Base-by-base conservation (phyloP, 768 basidiomycete species). In the Solioccasus polychromus region DNA sequence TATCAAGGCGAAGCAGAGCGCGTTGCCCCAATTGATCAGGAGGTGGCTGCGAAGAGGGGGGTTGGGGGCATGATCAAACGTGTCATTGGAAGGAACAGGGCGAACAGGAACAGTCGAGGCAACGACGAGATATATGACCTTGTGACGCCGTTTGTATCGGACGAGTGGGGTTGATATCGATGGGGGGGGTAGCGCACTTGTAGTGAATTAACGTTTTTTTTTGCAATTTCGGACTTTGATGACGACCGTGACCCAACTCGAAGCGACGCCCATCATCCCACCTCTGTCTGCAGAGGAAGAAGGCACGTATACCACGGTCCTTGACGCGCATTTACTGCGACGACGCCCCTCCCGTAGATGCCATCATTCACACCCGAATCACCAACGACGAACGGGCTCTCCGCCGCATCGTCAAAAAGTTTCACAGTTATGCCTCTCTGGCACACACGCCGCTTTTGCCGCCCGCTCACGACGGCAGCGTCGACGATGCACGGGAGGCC, bases 91-190 rank as follows among this genome's bases (percentile, higher is more conserved):
- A 54, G 73, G 70, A 49, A 69, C 44, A 77, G 68, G 53, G 61
- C 67, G 18, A 76, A 67, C 56, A 75, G 71, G 55, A 71, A 66
- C 25, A 70, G 77, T 5, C 72, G 77, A 38, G 73, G 76, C 35
- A 91, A 91, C 58, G 85, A 87, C 53, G 87, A 90, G 47, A 85
- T 82, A 8, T 91, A 84, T 50, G 85, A 88, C 32, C 74, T 89
- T 10, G 86, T 91, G 44, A 91, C 88, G 14, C 88, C 88, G 1
- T 91, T 91, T 64, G 78, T 88, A 15, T 68, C 83, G 15, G 83
- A 88, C 46, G 85, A 88, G 52, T 86, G 78, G 79, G 83, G 84
- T 45, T 83, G 59, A 65, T 31, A 28, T 26, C 26, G 26, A 6
- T 26, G 26, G 26, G 11, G n/a, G n/a, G n/a, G n/a, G n/a, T n/a